Evolutionary conservation across 1,284 basidiomycete genomes (phyloP).

Genomic region (Golubevia sp.): DNA sequence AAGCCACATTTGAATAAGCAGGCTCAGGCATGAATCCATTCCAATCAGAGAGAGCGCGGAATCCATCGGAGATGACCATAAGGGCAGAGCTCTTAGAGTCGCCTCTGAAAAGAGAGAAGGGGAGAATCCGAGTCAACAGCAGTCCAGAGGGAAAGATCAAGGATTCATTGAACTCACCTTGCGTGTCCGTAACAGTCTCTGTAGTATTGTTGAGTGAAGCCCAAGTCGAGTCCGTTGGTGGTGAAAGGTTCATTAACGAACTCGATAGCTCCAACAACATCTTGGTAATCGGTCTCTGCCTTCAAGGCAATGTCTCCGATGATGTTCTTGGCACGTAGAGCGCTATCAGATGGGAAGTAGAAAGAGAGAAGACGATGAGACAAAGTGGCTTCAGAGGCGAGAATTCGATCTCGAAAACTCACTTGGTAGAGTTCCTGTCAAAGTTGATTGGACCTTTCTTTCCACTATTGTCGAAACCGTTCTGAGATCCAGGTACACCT

Average conservation of each 20-base stretch:
- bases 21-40: conserved; percentile 27
- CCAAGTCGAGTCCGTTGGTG: conserved; percentile 1
- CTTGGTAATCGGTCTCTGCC: conserved; percentile 18
- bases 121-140: too few relatives aligned
- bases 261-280: conserved; percentile 41
- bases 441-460: conserved; percentile 26
- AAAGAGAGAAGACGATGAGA: too few relatives aligned
- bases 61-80: conserved; percentile 44
- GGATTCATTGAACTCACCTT: too few relatives aligned
- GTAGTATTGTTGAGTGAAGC: too few relatives aligned
- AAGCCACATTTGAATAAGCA: conserved; percentile 30
- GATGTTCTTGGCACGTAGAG: conserved; percentile 38
- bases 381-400: too few relatives aligned
- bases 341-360: too few relatives aligned
- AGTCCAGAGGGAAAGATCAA: too few relatives aligned
- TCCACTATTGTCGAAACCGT: conserved; percentile 37
- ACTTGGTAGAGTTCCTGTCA: conserved; percentile 27
- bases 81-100: background rate
- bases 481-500: conserved; percentile 40
- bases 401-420: too few relatives aligned
- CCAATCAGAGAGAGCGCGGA: conserved; percentile 42
- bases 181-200: background rate
- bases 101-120: background rate
- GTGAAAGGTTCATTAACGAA: conserved; percentile 50
- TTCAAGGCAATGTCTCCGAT: conserved; percentile 24